Conservation (phyloP, 164 flowering plant genomes). For the Stephania cephalantha region DNA sequence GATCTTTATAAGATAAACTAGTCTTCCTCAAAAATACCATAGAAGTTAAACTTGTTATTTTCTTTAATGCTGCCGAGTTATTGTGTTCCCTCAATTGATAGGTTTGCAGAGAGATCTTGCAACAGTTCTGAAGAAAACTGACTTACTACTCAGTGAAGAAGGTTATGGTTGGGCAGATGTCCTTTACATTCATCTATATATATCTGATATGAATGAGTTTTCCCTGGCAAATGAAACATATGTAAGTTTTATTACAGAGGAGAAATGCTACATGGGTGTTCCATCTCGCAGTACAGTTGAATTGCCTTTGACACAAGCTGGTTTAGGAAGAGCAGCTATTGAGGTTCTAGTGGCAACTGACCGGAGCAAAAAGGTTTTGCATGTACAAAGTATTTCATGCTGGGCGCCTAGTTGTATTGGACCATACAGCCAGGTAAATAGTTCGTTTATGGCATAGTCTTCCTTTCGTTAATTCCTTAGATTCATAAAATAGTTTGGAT, state of each 20-base stretch:
- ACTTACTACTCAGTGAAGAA: slow-evolving; percentile 37
- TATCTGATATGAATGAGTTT: slow-evolving; percentile 79
- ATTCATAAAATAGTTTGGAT: background rate
- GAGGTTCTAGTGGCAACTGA: slow-evolving; percentile 76
- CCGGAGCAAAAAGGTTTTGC: slow-evolving; percentile 67
- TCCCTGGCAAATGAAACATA: slow-evolving; percentile 80
- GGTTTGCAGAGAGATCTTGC: slow-evolving; percentile 65
- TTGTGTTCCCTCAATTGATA: slow-evolving; percentile 17
- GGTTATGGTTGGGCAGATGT: slow-evolving; percentile 76
- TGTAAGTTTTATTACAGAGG: slow-evolving; percentile 75
- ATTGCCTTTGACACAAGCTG: slow-evolving; percentile 57
- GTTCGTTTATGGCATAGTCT: background rate
- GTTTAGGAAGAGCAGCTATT: slow-evolving; percentile 65
- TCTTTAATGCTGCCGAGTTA: background rate
- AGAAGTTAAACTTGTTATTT: background rate
- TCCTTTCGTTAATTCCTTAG: background rate
- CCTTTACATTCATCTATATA: slow-evolving; percentile 79
- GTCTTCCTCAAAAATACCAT: background rate
- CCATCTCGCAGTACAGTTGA: slow-evolving; percentile 96
- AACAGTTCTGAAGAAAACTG: slow-evolving; percentile 48
- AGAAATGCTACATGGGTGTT: slow-evolving; percentile 82
- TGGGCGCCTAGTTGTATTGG: slow-evolving; percentile 99
- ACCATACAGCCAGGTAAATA: slow-evolving; percentile 88
- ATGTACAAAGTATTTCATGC: slow-evolving; percentile 92
- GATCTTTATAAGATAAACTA: background rate